Evolutionary conservation across 768 basidiomycete genomes (phyloP).

Genomic region (Amanita subjunquillea): DNA sequence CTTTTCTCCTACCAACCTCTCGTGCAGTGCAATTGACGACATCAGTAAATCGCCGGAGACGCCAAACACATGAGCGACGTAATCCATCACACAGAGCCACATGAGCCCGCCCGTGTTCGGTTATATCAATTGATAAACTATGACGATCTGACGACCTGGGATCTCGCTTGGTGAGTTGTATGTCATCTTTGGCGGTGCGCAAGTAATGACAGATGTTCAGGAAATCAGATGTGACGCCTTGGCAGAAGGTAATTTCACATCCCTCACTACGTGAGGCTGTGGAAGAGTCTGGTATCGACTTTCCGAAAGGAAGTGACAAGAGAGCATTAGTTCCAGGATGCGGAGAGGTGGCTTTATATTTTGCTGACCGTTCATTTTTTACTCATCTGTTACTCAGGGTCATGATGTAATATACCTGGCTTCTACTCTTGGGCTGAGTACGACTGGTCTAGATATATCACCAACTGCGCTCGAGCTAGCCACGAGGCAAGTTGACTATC

Average conservation of each 20-base stretch:
- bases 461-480: constrained; percentile 41
- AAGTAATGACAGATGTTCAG: neutral
- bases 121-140: neutral
- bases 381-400: constrained; percentile 26
- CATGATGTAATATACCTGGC: constrained; percentile 53
- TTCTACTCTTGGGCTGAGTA: constrained; percentile 34
- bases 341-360: neutral
- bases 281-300: neutral
- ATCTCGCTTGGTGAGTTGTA: neutral
- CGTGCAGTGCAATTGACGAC: too few species aligned
- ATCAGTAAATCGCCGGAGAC: too few species aligned
- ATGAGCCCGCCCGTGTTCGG: neutral
- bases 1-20: too few species aligned
- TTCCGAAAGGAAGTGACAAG: constrained; percentile 3
- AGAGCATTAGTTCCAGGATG: neutral
- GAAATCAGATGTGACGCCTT: neutral
- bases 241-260: neutral
- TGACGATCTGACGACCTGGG: neutral
- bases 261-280: neutral
- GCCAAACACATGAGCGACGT: too few species aligned
- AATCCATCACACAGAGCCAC: neutral
- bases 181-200: too few species aligned
- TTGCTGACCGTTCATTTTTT: too few species aligned
- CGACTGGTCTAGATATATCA: constrained; percentile 47
- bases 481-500: constrained; percentile 20